Percentiles rank a stretch among this genome's conserved stretches.
phyloP scores from a whole-genome alignment of 345 rosid genomes.

The Aquilaria sinensis region DNA sequence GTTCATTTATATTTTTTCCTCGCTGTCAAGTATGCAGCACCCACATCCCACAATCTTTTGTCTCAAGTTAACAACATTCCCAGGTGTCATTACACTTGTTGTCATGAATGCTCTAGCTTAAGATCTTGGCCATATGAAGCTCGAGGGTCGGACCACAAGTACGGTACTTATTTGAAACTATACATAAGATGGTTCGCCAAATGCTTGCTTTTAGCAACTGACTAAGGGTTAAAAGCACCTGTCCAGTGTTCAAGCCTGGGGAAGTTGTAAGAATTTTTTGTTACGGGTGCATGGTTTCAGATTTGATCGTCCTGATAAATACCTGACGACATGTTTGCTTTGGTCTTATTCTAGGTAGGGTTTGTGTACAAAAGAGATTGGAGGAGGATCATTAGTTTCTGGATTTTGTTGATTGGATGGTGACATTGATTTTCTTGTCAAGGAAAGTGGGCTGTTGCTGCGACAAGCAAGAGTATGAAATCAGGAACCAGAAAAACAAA shows the following conservation, averaged over 20 bases:
- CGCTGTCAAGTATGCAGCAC: too few species aligned
- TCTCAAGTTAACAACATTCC: neutral
- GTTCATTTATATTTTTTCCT: too few species aligned
- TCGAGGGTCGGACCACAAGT: too few species aligned
- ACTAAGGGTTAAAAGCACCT: too few species aligned
- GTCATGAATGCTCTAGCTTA: too few species aligned
- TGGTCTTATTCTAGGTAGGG: neutral
- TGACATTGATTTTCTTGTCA: slow-evolving; percentile 6
- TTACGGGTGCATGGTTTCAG: neutral
- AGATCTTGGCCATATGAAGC: too few species aligned
- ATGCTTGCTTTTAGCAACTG: too few species aligned
- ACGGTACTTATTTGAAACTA: too few species aligned
- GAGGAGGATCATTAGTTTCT: neutral
- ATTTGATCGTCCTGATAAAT: slow-evolving; percentile 1
- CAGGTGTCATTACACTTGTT: neutral
- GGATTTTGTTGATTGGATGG: neutral
- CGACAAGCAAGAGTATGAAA: neutral
- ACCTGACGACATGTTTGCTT: neutral
- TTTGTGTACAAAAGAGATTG: neutral
- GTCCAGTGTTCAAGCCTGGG: too few species aligned
- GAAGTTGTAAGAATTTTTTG: too few species aligned
- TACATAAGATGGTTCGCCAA: too few species aligned
- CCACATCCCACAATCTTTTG: neutral
- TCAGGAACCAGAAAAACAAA: slow-evolving; percentile 3
- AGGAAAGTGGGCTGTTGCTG: slow-evolving; percentile 3